phyloP scores from a whole-genome alignment of 768 basidiomycete species.

The Kwoniella dejecticola region DNA sequence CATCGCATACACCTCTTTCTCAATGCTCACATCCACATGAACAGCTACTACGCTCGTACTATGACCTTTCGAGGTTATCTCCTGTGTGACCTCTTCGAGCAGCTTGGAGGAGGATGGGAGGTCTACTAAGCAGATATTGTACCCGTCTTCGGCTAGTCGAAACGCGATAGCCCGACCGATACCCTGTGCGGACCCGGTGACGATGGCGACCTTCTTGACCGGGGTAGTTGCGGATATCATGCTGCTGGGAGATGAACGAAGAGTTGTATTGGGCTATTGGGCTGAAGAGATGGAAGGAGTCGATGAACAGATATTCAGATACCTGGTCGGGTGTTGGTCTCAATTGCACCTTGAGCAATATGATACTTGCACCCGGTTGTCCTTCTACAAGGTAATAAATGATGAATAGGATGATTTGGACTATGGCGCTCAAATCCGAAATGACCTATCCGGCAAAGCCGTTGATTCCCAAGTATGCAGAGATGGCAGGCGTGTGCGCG shows the following conservation, averaged over 20 bases:
- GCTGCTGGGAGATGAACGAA: background rate
- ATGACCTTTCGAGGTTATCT: background rate
- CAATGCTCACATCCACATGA: slow-evolving; percentile 4
- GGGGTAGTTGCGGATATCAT: slow-evolving; percentile 1
- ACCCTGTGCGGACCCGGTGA: slow-evolving; percentile 12
- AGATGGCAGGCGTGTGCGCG: too few relatives aligned
- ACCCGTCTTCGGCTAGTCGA: slow-evolving; percentile 8
- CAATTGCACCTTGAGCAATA: too few relatives aligned
- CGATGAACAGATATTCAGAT: too few relatives aligned
- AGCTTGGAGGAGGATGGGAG: background rate
- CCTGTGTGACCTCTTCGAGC: background rate
- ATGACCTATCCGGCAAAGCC: too few relatives aligned
- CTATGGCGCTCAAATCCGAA: too few relatives aligned
- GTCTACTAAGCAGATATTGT: slow-evolving; percentile 1
- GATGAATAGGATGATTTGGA: too few relatives aligned
- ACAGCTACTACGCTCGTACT: background rate
- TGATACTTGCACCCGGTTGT: too few relatives aligned
- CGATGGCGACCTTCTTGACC: slow-evolving; percentile 2
- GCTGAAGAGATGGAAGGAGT: too few relatives aligned
- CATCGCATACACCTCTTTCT: slow-evolving; percentile 7
- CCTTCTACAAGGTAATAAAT: too few relatives aligned
- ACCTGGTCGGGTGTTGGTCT: too few relatives aligned
- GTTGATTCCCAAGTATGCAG: too few relatives aligned
- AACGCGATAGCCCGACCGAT: slow-evolving; percentile 10
- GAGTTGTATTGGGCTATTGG: too few relatives aligned